phyloP scores from a whole-genome alignment of 768 basidiomycete genomes.

The Pleurotus djamor region DNA sequence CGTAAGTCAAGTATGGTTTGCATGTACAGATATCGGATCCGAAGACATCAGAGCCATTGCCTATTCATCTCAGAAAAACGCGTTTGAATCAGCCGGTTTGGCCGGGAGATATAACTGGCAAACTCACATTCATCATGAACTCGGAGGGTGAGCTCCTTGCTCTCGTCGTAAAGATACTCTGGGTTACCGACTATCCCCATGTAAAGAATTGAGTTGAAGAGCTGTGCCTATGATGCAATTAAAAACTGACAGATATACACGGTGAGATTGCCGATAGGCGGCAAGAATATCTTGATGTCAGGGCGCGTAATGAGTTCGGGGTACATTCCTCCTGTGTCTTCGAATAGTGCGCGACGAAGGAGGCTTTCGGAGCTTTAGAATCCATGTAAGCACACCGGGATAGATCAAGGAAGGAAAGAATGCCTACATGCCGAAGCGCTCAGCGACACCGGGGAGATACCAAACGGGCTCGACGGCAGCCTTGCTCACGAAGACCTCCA shows the following conservation, averaged over 20 bases:
- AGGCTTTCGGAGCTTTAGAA: slow-evolving; percentile 69
- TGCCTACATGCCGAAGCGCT: slow-evolving; percentile 88
- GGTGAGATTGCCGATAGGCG: slow-evolving; percentile 89
- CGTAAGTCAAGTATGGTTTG: slow-evolving; percentile 90
- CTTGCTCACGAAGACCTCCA: slow-evolving; percentile 88
- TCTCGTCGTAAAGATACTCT: slow-evolving; percentile 69
- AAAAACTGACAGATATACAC: slow-evolving; percentile 79
- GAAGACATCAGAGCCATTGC: slow-evolving; percentile 95
- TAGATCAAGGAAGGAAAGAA: neutral
- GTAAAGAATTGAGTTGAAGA: neutral
- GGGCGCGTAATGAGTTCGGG: slow-evolving; percentile 94
- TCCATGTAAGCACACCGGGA: neutral
- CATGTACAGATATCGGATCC: slow-evolving; percentile 92
- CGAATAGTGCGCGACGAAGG: slow-evolving; percentile 89
- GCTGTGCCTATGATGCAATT: neutral
- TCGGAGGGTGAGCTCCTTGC: slow-evolving; percentile 81
- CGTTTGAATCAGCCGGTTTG: too few species aligned
- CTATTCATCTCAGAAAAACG: slow-evolving; percentile 25
- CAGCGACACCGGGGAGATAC: slow-evolving; percentile 92
- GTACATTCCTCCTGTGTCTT: slow-evolving; percentile 96
- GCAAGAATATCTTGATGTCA: slow-evolving; percentile 94
- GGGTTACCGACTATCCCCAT: slow-evolving; percentile 71
- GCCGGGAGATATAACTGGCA: neutral
- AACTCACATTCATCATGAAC: slow-evolving; percentile 89
- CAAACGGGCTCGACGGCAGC: slow-evolving; percentile 97